Conservation (phyloP, 2,329 filamentous ascomycete species). For the Paecilomyces sp. region DNA sequence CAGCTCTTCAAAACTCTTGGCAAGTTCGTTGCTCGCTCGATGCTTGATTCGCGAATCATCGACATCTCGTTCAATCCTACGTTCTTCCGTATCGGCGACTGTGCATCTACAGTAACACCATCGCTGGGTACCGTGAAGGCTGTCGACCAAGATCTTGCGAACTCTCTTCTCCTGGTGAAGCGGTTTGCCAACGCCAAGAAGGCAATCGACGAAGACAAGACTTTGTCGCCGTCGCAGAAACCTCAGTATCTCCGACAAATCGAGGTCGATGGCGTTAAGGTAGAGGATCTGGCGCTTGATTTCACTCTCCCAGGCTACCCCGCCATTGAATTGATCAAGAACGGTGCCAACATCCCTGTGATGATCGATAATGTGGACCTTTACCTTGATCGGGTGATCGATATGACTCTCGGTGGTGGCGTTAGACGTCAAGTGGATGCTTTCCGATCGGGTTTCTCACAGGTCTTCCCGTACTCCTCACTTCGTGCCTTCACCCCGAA, state of each 20-base stretch:
- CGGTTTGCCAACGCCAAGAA: conserved; percentile 79
- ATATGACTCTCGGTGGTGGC: conserved; percentile 82
- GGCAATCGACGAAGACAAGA: conserved; percentile 65
- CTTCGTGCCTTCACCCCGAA: conserved; percentile 90
- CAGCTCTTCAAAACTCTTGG: conserved; percentile 88
- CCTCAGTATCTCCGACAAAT: conserved; percentile 62
- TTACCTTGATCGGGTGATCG: conserved; percentile 84
- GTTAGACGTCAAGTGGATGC: conserved; percentile 85
- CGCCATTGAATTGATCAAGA: conserved; percentile 69
- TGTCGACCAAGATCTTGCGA: conserved; percentile 79
- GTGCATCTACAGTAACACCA: conserved; percentile 59
- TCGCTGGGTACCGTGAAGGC: conserved; percentile 84
- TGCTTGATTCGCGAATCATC: conserved; percentile 97
- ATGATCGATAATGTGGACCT: conserved; percentile 85
- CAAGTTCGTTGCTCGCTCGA: conserved; percentile 94
- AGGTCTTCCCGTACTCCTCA: conserved; percentile 92
- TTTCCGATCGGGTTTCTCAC: conserved; percentile 84
- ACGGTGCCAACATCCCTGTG: conserved; percentile 67
- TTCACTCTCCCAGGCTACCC: conserved; percentile 93
- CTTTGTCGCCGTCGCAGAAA: conserved; percentile 63
- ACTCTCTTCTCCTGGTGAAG: conserved; percentile 79
- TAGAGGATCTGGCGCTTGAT: conserved; percentile 86
- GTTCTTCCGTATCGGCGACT: conserved; percentile 90
- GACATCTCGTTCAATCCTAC: conserved; percentile 96
- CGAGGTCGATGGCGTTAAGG: conserved; percentile 63